Evolutionary conservation across 1,284 basidiomycete genomes (phyloP).

Genomic region (Trichosporon ovoides): DNA sequence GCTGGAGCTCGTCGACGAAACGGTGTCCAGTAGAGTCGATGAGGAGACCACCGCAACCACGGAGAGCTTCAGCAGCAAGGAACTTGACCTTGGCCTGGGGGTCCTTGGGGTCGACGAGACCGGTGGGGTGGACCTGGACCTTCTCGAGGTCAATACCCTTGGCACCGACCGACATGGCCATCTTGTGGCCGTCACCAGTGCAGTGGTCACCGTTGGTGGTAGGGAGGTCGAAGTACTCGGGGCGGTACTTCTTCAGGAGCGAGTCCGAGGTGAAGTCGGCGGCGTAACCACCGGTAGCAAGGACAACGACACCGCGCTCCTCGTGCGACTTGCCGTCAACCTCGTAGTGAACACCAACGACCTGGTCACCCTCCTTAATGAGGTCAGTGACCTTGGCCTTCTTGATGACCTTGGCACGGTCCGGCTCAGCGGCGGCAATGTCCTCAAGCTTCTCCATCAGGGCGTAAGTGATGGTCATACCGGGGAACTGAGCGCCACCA

Average conservation of each 20-base stretch:
- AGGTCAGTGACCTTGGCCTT: constrained; percentile 82
- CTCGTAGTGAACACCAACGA: constrained; percentile 80
- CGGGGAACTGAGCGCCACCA: constrained; percentile 88
- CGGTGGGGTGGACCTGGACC: constrained; percentile 77
- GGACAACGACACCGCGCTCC: constrained; percentile 83
- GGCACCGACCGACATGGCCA: constrained; percentile 82
- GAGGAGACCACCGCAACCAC: constrained; percentile 91
- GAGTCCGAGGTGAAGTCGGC: constrained; percentile 87
- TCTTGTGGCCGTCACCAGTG: constrained; percentile 91
- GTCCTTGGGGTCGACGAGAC: constrained; percentile 94
- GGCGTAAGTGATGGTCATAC: constrained; percentile 94
- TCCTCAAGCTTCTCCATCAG: constrained; percentile 86
- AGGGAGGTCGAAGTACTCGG: constrained; percentile 81
- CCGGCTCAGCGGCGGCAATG: constrained; percentile 72
- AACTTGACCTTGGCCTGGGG: constrained; percentile 80
- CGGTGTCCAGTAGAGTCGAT: constrained; percentile 86
- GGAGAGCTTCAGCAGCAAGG: constrained; percentile 91
- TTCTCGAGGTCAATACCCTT: constrained; percentile 90
- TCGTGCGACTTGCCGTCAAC: constrained; percentile 65
- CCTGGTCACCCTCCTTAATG: constrained; percentile 68
- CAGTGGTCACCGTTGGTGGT: constrained; percentile 96
- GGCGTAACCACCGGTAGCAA: constrained; percentile 96
- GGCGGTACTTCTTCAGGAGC: constrained; percentile 82
- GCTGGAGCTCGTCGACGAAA: constrained; percentile 94
- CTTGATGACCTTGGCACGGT: constrained; percentile 76